These are phyloP conservation scores for Fusarium hainanense DNA, from an alignment of 2,329 filamentous ascomycete species.

Conservation along the genomic window DNA sequence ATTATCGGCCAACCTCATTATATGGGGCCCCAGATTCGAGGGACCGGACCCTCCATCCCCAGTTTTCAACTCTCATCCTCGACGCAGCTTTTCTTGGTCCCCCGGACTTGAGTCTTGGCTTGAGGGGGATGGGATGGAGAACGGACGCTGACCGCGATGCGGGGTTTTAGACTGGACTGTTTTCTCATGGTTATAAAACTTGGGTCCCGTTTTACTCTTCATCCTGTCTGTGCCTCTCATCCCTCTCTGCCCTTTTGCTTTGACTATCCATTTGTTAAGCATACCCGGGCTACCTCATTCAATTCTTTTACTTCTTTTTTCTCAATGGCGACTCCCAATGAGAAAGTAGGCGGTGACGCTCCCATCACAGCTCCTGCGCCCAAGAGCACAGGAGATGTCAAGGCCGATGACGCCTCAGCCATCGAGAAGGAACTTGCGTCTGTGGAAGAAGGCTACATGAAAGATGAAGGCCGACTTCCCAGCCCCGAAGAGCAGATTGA, in stretches of 20 bases:
- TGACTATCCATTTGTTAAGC: neutral
- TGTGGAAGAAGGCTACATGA: constrained; percentile 13
- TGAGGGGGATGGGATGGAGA: neutral
- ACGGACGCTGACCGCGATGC: neutral
- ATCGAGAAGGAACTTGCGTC: constrained; percentile 11
- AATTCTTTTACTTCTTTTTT: neutral
- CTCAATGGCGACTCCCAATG: neutral
- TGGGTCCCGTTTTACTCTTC: neutral
- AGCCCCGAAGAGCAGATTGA: constrained; percentile 21
- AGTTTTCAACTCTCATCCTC: neutral
- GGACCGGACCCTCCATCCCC: neutral
- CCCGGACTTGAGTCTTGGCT: constrained; percentile 2
- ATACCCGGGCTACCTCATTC: neutral
- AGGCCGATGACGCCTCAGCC: neutral
- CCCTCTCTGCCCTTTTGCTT: neutral
- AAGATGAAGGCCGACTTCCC: constrained; percentile 5
- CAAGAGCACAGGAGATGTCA: neutral
- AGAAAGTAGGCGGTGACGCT: constrained; percentile 2
- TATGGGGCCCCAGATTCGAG: constrained; percentile 4
- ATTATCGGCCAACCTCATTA: constrained; percentile 1
- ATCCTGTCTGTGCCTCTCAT: neutral
- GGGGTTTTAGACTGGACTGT: neutral
- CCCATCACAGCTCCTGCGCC: neutral
- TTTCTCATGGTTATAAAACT: neutral
- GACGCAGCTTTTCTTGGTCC: neutral